Base-by-base conservation (phyloP, 2,329 filamentous ascomycete genomes). In the Pseudocercospora crystallina region DNA sequence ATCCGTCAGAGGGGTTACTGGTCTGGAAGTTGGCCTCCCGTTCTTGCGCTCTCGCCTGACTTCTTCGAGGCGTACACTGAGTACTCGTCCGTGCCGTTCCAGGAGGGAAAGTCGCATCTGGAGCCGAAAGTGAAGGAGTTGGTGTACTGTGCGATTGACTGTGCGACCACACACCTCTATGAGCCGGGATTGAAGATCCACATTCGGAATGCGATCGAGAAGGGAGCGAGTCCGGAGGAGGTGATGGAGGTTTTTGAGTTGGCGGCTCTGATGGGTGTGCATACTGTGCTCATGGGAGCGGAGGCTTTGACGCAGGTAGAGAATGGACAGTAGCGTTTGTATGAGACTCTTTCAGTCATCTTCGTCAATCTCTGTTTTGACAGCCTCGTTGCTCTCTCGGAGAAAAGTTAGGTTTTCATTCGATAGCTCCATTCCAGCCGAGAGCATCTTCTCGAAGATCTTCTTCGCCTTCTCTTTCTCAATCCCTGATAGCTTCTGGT, bases 241-340 rank as follows among this genome's bases (percentile, higher is more conserved):
- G 74, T 79, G 41, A 67, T 76, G 64, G 75, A 78, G 56, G 72
- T 77, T 0, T 57, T 78, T 48, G 74, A 79, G 57, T 63, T 79
- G 55, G 71, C 75, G 3, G 62, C 61, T 8, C 48, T 70, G 43
- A 54, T 71, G 53, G 63, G 65, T 35, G 49, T 59, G 37, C 42
- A 57, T 14, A 44, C 51, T 32, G 20, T 33, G 30, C 15, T 17
- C 5, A 38, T 38, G 36, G 36, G 36, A 20, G 4, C 13, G 10
- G 36, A 38, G 13, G 36, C 36, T 20, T 20, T 38, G 14, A 20
- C 26, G 4, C 11, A 15, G 26, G 36, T 38, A 11, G 36, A 26
- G 20, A 26, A 26, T 4, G 20, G 20, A 26, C 20, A 26, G 20
- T 26, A 26, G 40, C 33, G 29, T 15, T 15, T 17, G 7, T 10